Percentiles rank a stretch among this genome's conserved stretches.
phyloP scores from a whole-genome alignment of 2,329 filamentous ascomycete species.

The Orbilia blumenaviensis region DNA sequence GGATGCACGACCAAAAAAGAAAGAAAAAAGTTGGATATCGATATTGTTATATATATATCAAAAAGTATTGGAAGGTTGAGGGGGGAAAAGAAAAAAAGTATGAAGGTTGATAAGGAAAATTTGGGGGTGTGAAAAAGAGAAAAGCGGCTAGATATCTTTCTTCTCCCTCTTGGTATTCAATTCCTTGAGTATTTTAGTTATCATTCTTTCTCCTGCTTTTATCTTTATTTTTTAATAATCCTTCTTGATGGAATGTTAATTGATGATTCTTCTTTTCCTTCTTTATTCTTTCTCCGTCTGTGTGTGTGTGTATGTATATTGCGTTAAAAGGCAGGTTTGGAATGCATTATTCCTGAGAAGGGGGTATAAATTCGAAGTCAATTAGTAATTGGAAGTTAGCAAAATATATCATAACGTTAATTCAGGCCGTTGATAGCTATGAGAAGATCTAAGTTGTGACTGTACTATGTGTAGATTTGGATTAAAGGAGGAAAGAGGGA shows the following conservation, averaged over 20 bases:
- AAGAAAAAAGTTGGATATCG: constrained; percentile 46
- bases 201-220: no score
- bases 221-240: no score
- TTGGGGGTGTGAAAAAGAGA: neutral
- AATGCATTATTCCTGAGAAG: no score
- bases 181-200: neutral
- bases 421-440: no score
- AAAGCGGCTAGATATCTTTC: constrained; percentile 31
- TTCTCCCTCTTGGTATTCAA: neutral
- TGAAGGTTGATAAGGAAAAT: neutral
- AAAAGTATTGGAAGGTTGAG: neutral
- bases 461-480: no score
- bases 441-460: no score
- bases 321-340: no score
- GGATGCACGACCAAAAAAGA: no score
- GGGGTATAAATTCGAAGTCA: neutral
- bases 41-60: no score
- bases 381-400: neutral
- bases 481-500: no score
- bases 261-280: no score
- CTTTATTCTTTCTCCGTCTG: neutral
- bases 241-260: no score
- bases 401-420: neutral
- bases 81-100: neutral
- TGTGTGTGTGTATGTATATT: neutral